Evolutionary conservation across 176 grass and related monocot species (phyloP).

Genomic region (Carex parvula): DNA sequence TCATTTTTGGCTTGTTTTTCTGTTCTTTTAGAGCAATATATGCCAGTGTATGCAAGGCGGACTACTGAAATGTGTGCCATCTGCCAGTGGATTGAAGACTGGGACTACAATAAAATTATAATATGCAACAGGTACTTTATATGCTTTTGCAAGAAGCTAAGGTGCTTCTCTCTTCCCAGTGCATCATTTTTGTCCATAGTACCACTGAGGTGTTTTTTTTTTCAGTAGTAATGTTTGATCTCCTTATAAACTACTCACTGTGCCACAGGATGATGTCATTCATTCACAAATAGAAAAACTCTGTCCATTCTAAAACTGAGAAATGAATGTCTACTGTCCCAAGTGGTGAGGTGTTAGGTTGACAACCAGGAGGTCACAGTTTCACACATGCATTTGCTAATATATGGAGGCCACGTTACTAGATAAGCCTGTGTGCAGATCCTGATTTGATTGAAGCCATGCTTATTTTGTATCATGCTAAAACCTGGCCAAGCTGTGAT

Average conservation of each 20-base stretch:
- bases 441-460: neutral
- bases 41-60: slow-evolving; percentile 70
- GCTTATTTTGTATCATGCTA: neutral
- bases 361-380: neutral
- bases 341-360: neutral
- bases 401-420: neutral
- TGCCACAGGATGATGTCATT: neutral
- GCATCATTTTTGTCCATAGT: slow-evolving; percentile 1
- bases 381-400: neutral
- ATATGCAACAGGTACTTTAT: slow-evolving; percentile 87
- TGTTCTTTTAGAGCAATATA: slow-evolving; percentile 55
- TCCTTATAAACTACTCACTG: neutral
- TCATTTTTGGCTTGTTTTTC: neutral
- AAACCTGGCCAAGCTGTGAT: neutral
- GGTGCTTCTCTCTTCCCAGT: neutral
- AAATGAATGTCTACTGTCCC: neutral
- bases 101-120: slow-evolving; percentile 98
- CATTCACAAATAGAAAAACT: neutral
- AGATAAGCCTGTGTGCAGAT: neutral
- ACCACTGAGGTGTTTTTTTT: neutral
- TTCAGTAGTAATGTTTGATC: neutral
- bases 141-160: neutral
- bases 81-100: slow-evolving; percentile 95
- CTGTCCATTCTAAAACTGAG: neutral
- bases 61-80: slow-evolving; percentile 88